Evolutionary conservation across 139 green algal species (phyloP).

Genomic region (Pseudopediastrum boryanum): DNA sequence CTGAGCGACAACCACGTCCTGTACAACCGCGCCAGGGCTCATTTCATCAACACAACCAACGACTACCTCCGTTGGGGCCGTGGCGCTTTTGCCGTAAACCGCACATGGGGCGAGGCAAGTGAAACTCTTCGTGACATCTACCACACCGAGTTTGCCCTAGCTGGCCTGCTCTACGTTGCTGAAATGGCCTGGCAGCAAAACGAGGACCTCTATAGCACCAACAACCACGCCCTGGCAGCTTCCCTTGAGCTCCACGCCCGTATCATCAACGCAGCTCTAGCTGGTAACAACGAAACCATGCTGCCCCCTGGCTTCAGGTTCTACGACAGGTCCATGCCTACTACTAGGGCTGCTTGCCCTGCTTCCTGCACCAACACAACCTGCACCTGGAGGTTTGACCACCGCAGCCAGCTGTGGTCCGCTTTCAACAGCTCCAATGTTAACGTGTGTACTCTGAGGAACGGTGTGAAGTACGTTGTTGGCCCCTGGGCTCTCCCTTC

Average conservation of each 20-base stretch:
- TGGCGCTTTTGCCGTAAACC: too few relatives aligned
- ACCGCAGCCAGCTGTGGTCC: slow-evolving; percentile 15
- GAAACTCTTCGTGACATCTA: too few relatives aligned
- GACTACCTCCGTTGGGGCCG: too few relatives aligned
- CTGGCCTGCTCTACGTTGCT: too few relatives aligned
- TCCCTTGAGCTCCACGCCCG: slow-evolving; percentile 26
- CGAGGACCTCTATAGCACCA: slow-evolving; percentile 21
- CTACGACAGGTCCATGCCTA: neutral
- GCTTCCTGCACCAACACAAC: too few relatives aligned
- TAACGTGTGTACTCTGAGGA: neutral
- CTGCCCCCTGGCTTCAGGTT: neutral
- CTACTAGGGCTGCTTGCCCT: neutral
- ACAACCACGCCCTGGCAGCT: slow-evolving; percentile 11
- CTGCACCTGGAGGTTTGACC: slow-evolving; percentile 22
- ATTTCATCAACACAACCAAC: too few relatives aligned
- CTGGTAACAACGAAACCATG: neutral
- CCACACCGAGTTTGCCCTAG: too few relatives aligned
- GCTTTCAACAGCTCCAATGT: neutral
- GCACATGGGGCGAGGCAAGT: too few relatives aligned
- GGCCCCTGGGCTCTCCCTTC: neutral
- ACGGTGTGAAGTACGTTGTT: neutral
- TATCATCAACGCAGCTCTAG: slow-evolving; percentile 16
- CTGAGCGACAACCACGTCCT: too few relatives aligned
- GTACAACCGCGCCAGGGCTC: too few relatives aligned
- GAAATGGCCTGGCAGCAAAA: too few relatives aligned